Evolutionary conservation across 2,329 filamentous ascomycete species (phyloP).

Genomic region (Aplosporella prunicola): DNA sequence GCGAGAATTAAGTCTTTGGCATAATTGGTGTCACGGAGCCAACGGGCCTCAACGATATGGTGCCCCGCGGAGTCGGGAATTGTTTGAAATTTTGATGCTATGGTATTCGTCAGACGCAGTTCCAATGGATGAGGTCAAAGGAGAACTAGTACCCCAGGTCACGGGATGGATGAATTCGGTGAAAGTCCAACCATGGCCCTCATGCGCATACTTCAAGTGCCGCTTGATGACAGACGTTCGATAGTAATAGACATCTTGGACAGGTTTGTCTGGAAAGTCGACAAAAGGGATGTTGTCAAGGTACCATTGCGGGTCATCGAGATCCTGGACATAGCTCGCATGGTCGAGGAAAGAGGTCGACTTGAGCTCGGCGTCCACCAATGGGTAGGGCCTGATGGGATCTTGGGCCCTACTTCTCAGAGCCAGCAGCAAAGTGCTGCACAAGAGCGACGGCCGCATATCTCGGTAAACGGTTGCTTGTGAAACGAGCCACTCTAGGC

Average conservation of each 20-base stretch:
- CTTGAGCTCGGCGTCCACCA: slow-evolving; percentile 1
- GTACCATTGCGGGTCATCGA: slow-evolving; percentile 20
- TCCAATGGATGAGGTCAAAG: slow-evolving; percentile 19
- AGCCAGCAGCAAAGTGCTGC: too few relatives aligned
- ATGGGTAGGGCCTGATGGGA: background rate
- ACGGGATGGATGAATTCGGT: slow-evolving; percentile 38
- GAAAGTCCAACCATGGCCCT: slow-evolving; percentile 33
- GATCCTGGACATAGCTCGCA: slow-evolving; percentile 12
- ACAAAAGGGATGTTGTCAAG: slow-evolving; percentile 35
- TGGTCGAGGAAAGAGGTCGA: slow-evolving; percentile 16
- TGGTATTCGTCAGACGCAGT: slow-evolving; percentile 23
- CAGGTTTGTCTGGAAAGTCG: slow-evolving; percentile 32
- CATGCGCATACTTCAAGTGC: slow-evolving; percentile 32
- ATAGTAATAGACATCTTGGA: slow-evolving; percentile 40
- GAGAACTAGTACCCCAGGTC: slow-evolving; percentile 24
- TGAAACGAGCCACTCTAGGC: too few relatives aligned
- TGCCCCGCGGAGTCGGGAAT: slow-evolving; percentile 18
- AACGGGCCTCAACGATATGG: slow-evolving; percentile 24
- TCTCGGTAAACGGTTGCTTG: too few relatives aligned
- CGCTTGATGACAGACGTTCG: slow-evolving; percentile 33
- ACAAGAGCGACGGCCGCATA: too few relatives aligned
- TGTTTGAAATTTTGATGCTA: slow-evolving; percentile 18
- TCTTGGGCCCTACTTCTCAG: background rate
- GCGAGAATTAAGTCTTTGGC: slow-evolving; percentile 32
- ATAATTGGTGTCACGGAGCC: slow-evolving; percentile 32